Evolutionary conservation across 768 basidiomycete genomes (phyloP).

Genomic region (Amanita phalloides): DNA sequence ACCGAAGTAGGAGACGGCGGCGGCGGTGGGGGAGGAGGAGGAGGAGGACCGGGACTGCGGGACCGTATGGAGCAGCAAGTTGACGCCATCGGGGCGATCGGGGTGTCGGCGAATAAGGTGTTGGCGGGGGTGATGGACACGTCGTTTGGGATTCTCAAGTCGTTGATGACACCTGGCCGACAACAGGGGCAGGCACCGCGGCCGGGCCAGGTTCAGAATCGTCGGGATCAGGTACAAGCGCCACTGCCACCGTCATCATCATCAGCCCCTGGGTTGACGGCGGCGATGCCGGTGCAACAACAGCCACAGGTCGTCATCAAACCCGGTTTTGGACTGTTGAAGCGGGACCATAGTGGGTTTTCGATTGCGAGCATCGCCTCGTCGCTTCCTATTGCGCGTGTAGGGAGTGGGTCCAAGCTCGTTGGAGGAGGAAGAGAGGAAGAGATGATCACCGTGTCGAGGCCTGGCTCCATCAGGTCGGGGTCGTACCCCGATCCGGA

Average conservation of each 20-base stretch:
- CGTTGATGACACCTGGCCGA: slow-evolving; percentile 44
- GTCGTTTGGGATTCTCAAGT: slow-evolving; percentile 78
- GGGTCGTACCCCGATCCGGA: slow-evolving; percentile 27
- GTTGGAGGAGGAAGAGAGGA: slow-evolving; percentile 29
- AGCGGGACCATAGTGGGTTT: slow-evolving; percentile 58
- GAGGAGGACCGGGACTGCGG: slow-evolving; percentile 28
- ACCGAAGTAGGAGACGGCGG: neutral
- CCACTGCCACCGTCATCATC: neutral
- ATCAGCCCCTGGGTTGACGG: neutral
- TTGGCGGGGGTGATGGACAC: slow-evolving; percentile 86
- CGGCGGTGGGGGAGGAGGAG: neutral
- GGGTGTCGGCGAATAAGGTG: slow-evolving; percentile 76
- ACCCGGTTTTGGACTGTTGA: slow-evolving; percentile 55
- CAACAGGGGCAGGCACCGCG: slow-evolving; percentile 5
- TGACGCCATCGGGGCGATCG: slow-evolving; percentile 63
- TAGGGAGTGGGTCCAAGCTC: slow-evolving; percentile 21
- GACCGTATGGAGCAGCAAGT: slow-evolving; percentile 70
- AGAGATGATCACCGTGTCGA: slow-evolving; percentile 35
- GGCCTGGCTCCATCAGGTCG: slow-evolving; percentile 26
- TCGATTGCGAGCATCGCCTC: slow-evolving; percentile 67
- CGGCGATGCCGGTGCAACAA: slow-evolving; percentile 14
- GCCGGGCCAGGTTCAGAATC: neutral
- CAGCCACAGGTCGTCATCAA: slow-evolving; percentile 27
- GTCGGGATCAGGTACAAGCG: neutral
- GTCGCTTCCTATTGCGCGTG: slow-evolving; percentile 45